Evolutionary conservation across 208 protist genomes (phyloP), one percentile per base, ranked within the genome.

Genomic region (Acanthamoeba sp.): DNA sequence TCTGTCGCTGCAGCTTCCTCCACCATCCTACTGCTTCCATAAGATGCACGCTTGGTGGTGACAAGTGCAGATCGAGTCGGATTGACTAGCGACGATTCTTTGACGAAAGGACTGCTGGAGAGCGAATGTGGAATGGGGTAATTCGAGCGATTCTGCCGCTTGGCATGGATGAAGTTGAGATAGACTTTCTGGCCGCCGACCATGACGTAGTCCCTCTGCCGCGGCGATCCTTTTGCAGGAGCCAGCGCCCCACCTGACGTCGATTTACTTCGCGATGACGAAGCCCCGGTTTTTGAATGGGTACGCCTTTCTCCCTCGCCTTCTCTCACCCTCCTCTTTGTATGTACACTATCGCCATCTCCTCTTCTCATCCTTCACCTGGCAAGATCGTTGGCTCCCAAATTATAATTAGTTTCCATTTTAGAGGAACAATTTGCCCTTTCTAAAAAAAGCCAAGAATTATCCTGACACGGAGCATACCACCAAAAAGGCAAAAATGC

Each of bases 111-210:
- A 40, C 38, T 42, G n/a, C n/a, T n/a, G 32, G 32, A 27, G 66
- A 40, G 38, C 71, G 71, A 80, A 36, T 69, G 29, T 18, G 62
- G 62, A 29, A 69, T 36, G 7, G 62, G 62, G 29, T 36, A 69
- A 69, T 69, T 69, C 62, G 71, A 80, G 32, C 18, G 71, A 80
- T 40, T 80, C n/a, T 48, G 71, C 5, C 71, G 40, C 71, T 48
- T 42, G 38, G 71, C 71, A 36, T 80, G 71, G 71, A 80, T 80
- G 71, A 80, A 80, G 71, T 80, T 80, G 71, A 80, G 71, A 80
- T 80, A 80, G 71, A 80, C 71, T 20, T 80, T 80, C 40, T 80
- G 71, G 7, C 71, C 71, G 9, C 34, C 71, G 24, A 80, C 71
- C 34, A 80, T 36, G 38, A 80, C 71, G 71, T 80, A 80, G 29